phyloP scores from a whole-genome alignment of 108 stramenopile genomes.

The Seminavis robusta region DNA sequence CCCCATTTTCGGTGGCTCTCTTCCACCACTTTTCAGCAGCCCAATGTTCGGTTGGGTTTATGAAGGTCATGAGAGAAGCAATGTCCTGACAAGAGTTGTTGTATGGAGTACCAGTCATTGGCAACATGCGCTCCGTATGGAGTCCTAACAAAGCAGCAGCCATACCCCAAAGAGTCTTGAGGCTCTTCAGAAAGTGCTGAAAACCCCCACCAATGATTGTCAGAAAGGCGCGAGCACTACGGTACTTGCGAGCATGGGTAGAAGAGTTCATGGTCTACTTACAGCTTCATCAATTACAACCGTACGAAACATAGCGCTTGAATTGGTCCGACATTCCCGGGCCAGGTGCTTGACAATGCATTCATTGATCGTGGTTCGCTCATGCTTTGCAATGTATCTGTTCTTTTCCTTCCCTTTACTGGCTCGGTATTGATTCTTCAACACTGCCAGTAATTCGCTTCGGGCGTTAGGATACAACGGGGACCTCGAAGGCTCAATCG shows the following conservation, averaged over 20 bases:
- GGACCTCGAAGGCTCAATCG: too few relatives aligned
- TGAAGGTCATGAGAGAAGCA: conserved; percentile 29
- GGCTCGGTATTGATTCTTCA: too few relatives aligned
- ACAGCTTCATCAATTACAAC: conserved; percentile 39
- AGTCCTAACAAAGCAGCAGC: neutral
- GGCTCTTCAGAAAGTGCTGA: conserved; percentile 13
- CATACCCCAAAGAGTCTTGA: conserved; percentile 10
- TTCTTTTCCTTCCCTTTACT: too few relatives aligned
- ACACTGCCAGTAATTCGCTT: too few relatives aligned
- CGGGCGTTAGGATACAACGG: too few relatives aligned
- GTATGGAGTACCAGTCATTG: conserved; percentile 42
- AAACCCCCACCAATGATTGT: too few relatives aligned
- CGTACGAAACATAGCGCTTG: conserved; percentile 31
- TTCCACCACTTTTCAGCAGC: too few relatives aligned
- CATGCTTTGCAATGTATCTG: too few relatives aligned
- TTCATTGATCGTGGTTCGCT: too few relatives aligned
- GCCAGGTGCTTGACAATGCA: too few relatives aligned
- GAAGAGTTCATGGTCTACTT: neutral
- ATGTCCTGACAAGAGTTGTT: conserved; percentile 38
- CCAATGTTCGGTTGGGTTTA: conserved; percentile 10
- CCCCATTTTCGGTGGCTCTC: too few relatives aligned
- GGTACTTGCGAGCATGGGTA: neutral
- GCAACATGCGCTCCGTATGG: conserved; percentile 13
- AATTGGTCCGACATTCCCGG: too few relatives aligned
- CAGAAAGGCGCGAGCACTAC: neutral